These are phyloP conservation scores for Solanum ahanhuiri DNA, from an alignment of 257 asterid genomes.

Conservation along the genomic window DNA sequence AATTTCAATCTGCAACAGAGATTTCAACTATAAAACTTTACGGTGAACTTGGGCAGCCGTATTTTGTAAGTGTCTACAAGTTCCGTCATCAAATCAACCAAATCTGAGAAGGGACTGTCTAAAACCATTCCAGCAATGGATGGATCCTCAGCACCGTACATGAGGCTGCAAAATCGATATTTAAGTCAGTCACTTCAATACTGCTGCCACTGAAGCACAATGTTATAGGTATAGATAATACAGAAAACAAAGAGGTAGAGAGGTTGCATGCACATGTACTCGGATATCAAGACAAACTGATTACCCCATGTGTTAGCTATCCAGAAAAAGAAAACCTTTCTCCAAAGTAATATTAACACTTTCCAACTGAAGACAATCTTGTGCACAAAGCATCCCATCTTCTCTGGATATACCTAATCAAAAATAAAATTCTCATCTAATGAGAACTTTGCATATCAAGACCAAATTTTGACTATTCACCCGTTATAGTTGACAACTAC, in stretches of 20 bases:
- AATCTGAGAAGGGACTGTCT: slow-evolving; percentile 92
- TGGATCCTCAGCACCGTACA: slow-evolving; percentile 97
- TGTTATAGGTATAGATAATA: neutral
- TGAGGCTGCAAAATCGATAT: slow-evolving; percentile 53
- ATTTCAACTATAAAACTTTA: slow-evolving; percentile 19
- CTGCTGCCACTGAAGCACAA: neutral
- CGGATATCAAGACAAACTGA: neutral
- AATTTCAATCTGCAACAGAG: neutral
- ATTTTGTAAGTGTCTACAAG: slow-evolving; percentile 86
- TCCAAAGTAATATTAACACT: neutral
- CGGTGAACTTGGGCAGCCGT: slow-evolving; percentile 89
- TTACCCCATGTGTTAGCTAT: neutral
- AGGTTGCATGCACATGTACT: neutral
- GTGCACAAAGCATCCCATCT: neutral
- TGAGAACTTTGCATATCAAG: neutral
- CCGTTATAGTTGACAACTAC: neutral
- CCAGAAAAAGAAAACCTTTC: neutral
- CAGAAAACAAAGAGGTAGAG: neutral
- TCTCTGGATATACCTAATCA: neutral
- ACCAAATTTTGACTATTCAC: neutral
- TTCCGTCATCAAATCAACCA: slow-evolving; percentile 95
- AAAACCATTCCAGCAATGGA: slow-evolving; percentile 98
- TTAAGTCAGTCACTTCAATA: neutral
- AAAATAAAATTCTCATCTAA: neutral
- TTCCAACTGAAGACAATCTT: neutral